Evolutionary conservation across 192 early-diverging fungal species (phyloP).

Genomic region (Coemansia sp.): DNA sequence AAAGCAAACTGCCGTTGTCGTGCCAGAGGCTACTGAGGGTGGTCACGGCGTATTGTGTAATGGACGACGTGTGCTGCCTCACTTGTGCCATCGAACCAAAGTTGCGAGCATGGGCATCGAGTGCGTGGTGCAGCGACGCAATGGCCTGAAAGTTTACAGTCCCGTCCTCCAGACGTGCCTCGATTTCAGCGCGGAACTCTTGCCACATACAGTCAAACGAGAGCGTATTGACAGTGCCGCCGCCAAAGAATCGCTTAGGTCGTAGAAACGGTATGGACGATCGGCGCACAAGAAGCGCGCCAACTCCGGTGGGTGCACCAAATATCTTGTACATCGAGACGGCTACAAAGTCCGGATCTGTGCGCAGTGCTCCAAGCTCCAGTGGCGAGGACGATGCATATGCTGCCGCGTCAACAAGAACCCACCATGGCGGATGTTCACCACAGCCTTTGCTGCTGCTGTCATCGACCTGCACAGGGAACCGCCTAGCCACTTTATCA

Average conservation of each 20-base stretch:
- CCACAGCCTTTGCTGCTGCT: neutral
- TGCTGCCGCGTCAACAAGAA: conserved; percentile 74
- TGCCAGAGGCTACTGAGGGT: conserved; percentile 55
- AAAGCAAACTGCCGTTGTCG: conserved; percentile 52
- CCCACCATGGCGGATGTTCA: conserved; percentile 46
- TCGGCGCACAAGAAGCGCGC: conserved; percentile 67
- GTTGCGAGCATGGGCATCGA: conserved; percentile 53
- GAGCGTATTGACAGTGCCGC: conserved; percentile 70
- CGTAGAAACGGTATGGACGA: conserved; percentile 45
- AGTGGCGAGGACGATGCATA: conserved; percentile 63
- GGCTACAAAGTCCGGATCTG: conserved; percentile 64
- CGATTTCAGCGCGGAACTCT: conserved; percentile 48
- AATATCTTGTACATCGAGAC: conserved; percentile 89
- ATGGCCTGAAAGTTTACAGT: conserved; percentile 76
- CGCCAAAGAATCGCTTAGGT: conserved; percentile 69
- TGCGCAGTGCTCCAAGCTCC: conserved; percentile 49
- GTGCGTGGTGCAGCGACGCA: conserved; percentile 66
- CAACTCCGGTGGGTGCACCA: conserved; percentile 81
- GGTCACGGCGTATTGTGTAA: conserved; percentile 46
- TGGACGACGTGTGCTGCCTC: conserved; percentile 48
- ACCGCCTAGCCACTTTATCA: conserved; percentile 34
- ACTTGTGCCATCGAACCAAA: conserved; percentile 47
- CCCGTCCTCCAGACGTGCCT: conserved; percentile 68
- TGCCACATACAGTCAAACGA: conserved; percentile 57
- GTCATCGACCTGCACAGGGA: conserved; percentile 13